Evolutionary conservation across 176 grass and related monocot genomes (phyloP).

Genomic region (Ananas comosus): DNA sequence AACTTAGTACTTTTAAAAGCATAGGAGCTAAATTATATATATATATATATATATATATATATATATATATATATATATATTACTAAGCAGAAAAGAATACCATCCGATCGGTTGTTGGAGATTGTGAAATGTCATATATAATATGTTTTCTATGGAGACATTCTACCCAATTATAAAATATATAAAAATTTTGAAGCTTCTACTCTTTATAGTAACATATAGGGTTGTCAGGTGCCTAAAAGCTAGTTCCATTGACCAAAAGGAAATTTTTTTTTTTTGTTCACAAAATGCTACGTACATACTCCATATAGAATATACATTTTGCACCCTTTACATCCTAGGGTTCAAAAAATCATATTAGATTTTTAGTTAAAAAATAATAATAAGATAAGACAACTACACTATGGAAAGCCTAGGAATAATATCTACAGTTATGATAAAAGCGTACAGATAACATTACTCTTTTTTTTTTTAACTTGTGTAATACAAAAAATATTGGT

Average conservation of each 20-base stretch:
- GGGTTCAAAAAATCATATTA: neutral
- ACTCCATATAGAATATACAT: too few species aligned
- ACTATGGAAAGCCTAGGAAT: too few species aligned
- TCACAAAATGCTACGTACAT: neutral
- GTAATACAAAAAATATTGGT: neutral
- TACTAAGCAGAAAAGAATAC: neutral
- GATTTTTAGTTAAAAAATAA: slow-evolving; percentile 6
- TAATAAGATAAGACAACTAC: neutral
- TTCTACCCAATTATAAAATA: neutral
- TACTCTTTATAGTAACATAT: neutral
- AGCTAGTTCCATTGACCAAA: slow-evolving; percentile 31
- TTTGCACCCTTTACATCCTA: too few species aligned
- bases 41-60: too few species aligned
- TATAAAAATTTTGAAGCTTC: neutral
- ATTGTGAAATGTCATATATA: neutral
- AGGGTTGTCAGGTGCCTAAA: slow-evolving; percentile 22
- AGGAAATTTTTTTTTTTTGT: slow-evolving; percentile 14
- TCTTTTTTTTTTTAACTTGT: neutral
- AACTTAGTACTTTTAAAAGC: too few species aligned
- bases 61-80: too few species aligned
- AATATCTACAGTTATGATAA: too few species aligned
- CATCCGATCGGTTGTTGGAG: neutral
- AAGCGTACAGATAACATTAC: too few species aligned
- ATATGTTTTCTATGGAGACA: neutral
- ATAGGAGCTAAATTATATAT: too few species aligned